Percentiles rank a stretch among this genome's conserved stretches.
Evolutionary conservation across 768 basidiomycete species (phyloP).

Genomic region (Psilocybe azurescens): DNA sequence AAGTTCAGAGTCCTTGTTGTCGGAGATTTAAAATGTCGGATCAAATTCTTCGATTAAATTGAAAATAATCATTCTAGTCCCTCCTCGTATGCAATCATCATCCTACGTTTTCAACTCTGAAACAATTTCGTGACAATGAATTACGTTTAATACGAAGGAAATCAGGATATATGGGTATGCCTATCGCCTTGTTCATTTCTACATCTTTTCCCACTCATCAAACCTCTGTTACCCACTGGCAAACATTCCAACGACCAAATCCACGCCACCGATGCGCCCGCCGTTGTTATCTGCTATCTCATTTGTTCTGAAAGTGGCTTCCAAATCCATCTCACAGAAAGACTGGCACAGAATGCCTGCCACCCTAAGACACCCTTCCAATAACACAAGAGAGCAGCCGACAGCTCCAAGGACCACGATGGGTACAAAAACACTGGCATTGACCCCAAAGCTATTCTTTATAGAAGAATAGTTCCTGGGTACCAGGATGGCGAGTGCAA

Average conservation of each 20-base stretch:
- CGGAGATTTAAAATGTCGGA: too few relatives aligned
- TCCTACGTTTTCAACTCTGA: too few relatives aligned
- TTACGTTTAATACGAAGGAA: too few relatives aligned
- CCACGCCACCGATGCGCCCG: slow-evolving; percentile 21
- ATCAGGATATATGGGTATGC: too few relatives aligned
- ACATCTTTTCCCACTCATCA: too few relatives aligned
- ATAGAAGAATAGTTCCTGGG: slow-evolving; percentile 7
- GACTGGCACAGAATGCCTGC: slow-evolving; percentile 4
- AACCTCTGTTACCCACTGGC: not conserved
- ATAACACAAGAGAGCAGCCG: slow-evolving; percentile 3
- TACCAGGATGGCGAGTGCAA: slow-evolving; percentile 9
- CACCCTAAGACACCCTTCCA: slow-evolving; percentile 21
- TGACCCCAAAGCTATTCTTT: not conserved
- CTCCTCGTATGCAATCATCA: too few relatives aligned
- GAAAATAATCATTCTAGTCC: too few relatives aligned
- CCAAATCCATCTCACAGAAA: slow-evolving; percentile 25
- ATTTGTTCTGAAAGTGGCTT: slow-evolving; percentile 13
- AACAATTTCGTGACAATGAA: too few relatives aligned
- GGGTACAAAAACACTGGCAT: not conserved
- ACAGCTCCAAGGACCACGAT: slow-evolving; percentile 9
- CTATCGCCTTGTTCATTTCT: too few relatives aligned
- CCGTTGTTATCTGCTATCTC: slow-evolving; percentile 20
- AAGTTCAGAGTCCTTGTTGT: too few relatives aligned
- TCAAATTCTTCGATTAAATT: too few relatives aligned
- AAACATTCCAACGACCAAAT: slow-evolving; percentile 22